Evolutionary conservation across 306 rosid species (phyloP), one percentile per base, ranked within the genome.

Genomic region (Pterocarpus macrocarpus): DNA sequence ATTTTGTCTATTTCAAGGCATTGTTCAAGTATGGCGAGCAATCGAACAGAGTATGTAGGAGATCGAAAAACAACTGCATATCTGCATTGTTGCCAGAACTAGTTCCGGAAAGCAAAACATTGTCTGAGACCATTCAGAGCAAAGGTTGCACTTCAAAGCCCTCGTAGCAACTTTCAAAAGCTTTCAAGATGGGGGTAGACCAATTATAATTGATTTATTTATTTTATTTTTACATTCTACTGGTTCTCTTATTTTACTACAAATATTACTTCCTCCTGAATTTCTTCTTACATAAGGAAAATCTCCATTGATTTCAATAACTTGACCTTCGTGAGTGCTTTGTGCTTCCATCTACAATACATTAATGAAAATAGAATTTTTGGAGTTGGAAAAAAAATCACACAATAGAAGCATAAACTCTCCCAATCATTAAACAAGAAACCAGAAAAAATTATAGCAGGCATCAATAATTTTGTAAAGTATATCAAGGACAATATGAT

Each of bases 271-370:
- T 67, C 86, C 90, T 13, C 81, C 57, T 50, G 57, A 5, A 50
- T 50, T 50, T 17, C 16, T 55, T 77, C 79, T 75, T 71, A 69
- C 83, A 50, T 81, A 80, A 61, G 68, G 68, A 65, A 39, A 3
- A 75, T 88, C 90, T 30, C 70, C 79, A 55, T 81, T 69, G 82
- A 92, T 82, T 58, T 92, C 94, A 73, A 88, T 86, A 61, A 88
- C 84, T 77, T 87, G 94, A 0, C 71, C 53, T 34, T 84, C 61
- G 36, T 73, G 83, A 63, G 83, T 75, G 73, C 63, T 65, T 45
- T 85, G 89, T 4, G 66, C 81, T 63, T 86, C 94, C 94, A 90
- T 92, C 92, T 92, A 88, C 83, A 80, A 84, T 53, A 68, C 3
- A 34, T 57, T n/a, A 35, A 43, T 8, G 16, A 57, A 67, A 73